These are phyloP conservation scores for Citrullus amarus DNA, from an alignment of 306 rosid genomes.

Conservation along the genomic window DNA sequence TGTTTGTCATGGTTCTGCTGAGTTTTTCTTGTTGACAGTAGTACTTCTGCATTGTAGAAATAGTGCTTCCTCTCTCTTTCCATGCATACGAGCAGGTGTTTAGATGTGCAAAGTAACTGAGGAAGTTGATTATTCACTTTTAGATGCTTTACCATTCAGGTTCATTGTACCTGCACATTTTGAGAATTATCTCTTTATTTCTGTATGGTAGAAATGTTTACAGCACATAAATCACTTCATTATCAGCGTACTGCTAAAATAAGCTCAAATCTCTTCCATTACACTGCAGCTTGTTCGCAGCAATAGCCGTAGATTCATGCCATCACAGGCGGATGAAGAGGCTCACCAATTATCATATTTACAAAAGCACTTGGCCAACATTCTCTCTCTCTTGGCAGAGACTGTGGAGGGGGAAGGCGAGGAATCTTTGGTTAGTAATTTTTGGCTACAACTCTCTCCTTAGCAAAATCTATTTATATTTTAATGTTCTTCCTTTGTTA, in stretches of 20 bases:
- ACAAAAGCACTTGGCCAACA: slow-evolving; percentile 71
- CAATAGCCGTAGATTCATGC: slow-evolving; percentile 76
- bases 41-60: slow-evolving; percentile 1
- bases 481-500: neutral
- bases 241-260: neutral
- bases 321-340: slow-evolving; percentile 88
- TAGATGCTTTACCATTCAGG: neutral
- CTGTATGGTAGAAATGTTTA: slow-evolving; percentile 8
- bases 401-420: slow-evolving; percentile 69
- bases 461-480: neutral
- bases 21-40: neutral
- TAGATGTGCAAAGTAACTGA: neutral
- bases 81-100: neutral
- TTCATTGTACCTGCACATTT: slow-evolving; percentile 1
- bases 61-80: neutral
- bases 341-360: slow-evolving; percentile 83
- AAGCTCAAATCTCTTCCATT: neutral
- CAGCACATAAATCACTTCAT: slow-evolving; percentile 8
- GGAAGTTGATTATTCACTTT: slow-evolving; percentile 4
- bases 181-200: neutral
- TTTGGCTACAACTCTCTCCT: slow-evolving; percentile 7
- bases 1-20: neutral
- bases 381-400: slow-evolving; percentile 72
- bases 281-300: slow-evolving; percentile 88
- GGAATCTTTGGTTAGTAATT: slow-evolving; percentile 65